Base-by-base conservation (phyloP, 208 protist genomes). In the Wallacemonas sp. region DNA sequence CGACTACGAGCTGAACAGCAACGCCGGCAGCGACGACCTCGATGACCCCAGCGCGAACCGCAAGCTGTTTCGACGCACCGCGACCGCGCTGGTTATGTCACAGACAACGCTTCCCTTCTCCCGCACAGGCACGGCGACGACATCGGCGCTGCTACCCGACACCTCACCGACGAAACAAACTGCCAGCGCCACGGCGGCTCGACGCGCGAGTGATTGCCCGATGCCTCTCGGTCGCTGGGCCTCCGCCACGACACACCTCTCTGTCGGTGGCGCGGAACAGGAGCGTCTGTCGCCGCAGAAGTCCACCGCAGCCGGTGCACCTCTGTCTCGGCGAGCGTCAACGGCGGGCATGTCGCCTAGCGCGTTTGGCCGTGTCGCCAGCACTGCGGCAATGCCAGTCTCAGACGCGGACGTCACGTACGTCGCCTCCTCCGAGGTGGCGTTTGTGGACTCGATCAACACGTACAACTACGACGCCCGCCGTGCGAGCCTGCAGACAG, bases 381-480 rank as follows among this genome's bases (percentile, higher is more conserved):
- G 74, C 26, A 51, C 68, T 12, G 51, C 77, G 4, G 78, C 84
- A 19, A 64, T 90, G 55, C 80, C 84, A 0, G 80, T 81, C 3
- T 80, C 80, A 6, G 84, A 84, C 9, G 71, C 45, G 46, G 84
- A 90, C 44, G 60, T 90, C 28, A 49, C 61, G 17, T 84, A 78
- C 67, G 84, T 79, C 38, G 80, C 80, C 30, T 78, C 47, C 67
- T 79, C 77, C 21, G 78, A 80, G 46, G 63, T 90, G 2, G 75
- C 67, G 14, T 72, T 76, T 47, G 67, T 71, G n/a, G 71, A 75
- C 24, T 77, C 80, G 1, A 68, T 83, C 47, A 73, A 72, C 56
- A 66, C 53, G 9, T 87, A 80, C 69, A 86, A 90, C 70, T 85
- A 77, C 34, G n/a, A n/a, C n/a, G 58, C 62, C 9, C 84, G 80